phyloP scores from a whole-genome alignment of 2,329 filamentous ascomycete species.

The Chrysosporium queenslandicum region DNA sequence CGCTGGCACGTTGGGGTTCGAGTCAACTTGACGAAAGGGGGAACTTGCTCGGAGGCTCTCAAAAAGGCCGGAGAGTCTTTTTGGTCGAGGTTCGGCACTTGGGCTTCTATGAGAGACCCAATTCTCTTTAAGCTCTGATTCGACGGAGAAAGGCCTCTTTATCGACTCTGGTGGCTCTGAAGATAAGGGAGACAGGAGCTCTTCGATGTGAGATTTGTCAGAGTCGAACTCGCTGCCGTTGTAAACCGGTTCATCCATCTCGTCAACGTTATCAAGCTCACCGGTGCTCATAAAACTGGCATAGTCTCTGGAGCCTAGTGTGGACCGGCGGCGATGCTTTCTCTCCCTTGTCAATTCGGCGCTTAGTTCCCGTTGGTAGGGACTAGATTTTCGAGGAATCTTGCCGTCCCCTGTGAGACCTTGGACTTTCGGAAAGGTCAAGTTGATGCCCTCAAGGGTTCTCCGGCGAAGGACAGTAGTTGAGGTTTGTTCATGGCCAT shows the following conservation, averaged over 20 bases:
- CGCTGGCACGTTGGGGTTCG: neutral
- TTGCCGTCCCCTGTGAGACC: slow-evolving; percentile 9
- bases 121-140: neutral
- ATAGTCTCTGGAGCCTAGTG: slow-evolving; percentile 10
- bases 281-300: slow-evolving; percentile 3
- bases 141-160: slow-evolving; percentile 1
- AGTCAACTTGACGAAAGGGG: neutral
- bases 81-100: neutral
- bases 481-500: neutral
- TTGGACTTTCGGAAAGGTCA: slow-evolving; percentile 11
- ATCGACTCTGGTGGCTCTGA: slow-evolving; percentile 5
- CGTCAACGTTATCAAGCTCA: slow-evolving; percentile 4
- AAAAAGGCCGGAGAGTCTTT: slow-evolving; percentile 2
- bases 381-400: slow-evolving; percentile 9
- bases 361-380: slow-evolving; percentile 3
- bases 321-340: neutral
- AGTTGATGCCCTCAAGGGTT: slow-evolving; percentile 12
- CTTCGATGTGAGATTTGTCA: slow-evolving; percentile 4
- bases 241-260: neutral
- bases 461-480: neutral
- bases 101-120: neutral
- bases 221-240: neutral
- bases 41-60: slow-evolving; percentile 2
- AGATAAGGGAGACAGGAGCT: neutral
- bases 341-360: neutral